phyloP scores from a whole-genome alignment of 352 stramenopile genomes.

The Phytophthora cactorum region DNA sequence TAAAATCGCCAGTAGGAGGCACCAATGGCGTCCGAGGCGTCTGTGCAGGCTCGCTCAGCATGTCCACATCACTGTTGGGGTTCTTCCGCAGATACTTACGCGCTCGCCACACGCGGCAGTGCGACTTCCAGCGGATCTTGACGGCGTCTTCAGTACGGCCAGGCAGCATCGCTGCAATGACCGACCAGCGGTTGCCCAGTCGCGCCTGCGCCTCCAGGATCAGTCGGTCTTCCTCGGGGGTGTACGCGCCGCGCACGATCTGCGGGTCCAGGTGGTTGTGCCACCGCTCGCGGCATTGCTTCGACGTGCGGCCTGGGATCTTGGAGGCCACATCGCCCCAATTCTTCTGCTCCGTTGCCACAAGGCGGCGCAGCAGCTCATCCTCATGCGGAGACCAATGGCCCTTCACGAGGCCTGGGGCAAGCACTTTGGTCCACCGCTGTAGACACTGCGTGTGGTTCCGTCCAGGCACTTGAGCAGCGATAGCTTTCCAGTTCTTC shows the following conservation, averaged over 20 bases:
- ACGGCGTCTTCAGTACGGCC: slow-evolving; percentile 91
- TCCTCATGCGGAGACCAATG: slow-evolving; percentile 93
- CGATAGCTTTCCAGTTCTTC: slow-evolving; percentile 94
- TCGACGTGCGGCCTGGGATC: slow-evolving; percentile 87
- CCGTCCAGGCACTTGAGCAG: slow-evolving; percentile 80
- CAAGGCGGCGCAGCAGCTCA: slow-evolving; percentile 73
- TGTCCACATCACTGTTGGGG: slow-evolving; percentile 43
- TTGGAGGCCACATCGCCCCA: slow-evolving; percentile 89
- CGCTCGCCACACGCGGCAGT: slow-evolving; percentile 84
- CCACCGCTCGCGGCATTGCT: slow-evolving; percentile 92
- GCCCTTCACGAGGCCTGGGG: slow-evolving; percentile 88
- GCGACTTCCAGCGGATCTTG: slow-evolving; percentile 94
- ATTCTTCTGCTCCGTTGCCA: slow-evolving; percentile 89
- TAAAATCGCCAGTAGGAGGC: slow-evolving; percentile 31
- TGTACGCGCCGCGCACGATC: slow-evolving; percentile 90
- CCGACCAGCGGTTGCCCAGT: slow-evolving; percentile 91
- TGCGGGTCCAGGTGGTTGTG: slow-evolving; percentile 90
- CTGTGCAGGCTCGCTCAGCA: slow-evolving; percentile 38
- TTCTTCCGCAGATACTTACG: slow-evolving; percentile 84
- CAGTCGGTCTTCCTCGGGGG: slow-evolving; percentile 88
- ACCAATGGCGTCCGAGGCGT: slow-evolving; percentile 39
- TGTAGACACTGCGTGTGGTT: slow-evolving; percentile 94
- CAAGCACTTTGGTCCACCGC: slow-evolving; percentile 91
- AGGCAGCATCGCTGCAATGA: slow-evolving; percentile 88
- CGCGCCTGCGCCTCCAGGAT: slow-evolving; percentile 86